phyloP scores from a whole-genome alignment of 345 rosid species.

The Bruguiera parviflora region DNA sequence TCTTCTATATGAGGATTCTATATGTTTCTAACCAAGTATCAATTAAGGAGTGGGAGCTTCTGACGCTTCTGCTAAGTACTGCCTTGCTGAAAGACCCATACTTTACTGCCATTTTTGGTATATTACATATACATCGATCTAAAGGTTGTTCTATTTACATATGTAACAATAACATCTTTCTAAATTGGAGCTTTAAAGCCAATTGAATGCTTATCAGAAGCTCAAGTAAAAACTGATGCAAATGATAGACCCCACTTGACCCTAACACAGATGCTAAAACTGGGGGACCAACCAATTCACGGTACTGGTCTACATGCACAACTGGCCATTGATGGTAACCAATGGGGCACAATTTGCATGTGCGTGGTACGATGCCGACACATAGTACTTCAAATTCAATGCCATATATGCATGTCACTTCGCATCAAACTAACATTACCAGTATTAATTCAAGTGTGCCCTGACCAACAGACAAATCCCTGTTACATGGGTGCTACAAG shows the following conservation, averaged over 20 bases:
- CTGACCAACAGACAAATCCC: slow-evolving; percentile 19
- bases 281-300: slow-evolving; percentile 4
- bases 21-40: no score
- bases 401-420: slow-evolving; percentile 1
- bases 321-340: slow-evolving; percentile 1
- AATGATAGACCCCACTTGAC: no score
- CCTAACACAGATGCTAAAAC: background rate
- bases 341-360: slow-evolving; percentile 4
- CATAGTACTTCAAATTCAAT: slow-evolving; percentile 4
- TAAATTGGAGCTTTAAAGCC: no score
- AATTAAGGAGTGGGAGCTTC: background rate
- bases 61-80: background rate
- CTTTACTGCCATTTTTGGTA: no score
- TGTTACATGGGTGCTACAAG: background rate
- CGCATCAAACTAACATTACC: slow-evolving; percentile 6
- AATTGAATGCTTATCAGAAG: no score
- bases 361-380: slow-evolving; percentile 29
- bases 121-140: no score
- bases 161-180: no score
- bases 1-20: no score
- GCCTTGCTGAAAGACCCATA: background rate
- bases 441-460: slow-evolving; percentile 14
- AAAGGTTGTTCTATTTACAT: no score
- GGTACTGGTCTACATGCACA: background rate
- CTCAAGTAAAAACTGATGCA: no score